phyloP scores from a whole-genome alignment of 1,139 yeast genomes.

The Meyerozyma carpophila region DNA sequence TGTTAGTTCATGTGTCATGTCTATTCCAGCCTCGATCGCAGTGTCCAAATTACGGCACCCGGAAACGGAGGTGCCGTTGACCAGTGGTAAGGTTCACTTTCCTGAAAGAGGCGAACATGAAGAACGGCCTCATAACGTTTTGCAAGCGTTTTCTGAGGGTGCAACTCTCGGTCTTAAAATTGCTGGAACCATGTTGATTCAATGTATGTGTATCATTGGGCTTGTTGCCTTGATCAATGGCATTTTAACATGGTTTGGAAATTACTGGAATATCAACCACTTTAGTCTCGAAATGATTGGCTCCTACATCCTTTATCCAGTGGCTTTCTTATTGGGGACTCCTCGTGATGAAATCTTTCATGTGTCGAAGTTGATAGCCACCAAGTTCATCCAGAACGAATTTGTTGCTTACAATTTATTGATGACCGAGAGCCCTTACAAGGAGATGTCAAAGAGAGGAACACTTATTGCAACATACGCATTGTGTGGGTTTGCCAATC shows the following conservation, averaged over 20 bases:
- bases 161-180: slow-evolving; percentile 56
- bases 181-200: slow-evolving; percentile 58
- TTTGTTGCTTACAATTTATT: slow-evolving; percentile 52
- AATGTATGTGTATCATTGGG: slow-evolving; percentile 60
- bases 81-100: slow-evolving; percentile 45
- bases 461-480: slow-evolving; percentile 59
- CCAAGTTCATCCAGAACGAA: slow-evolving; percentile 60
- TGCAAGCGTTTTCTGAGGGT: slow-evolving; percentile 62
- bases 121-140: slow-evolving; percentile 48
- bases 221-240: slow-evolving; percentile 57
- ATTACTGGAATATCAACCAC: slow-evolving; percentile 52
- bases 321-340: slow-evolving; percentile 57
- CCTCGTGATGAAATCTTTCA: slow-evolving; percentile 51
- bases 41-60: slow-evolving; percentile 60
- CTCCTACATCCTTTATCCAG: slow-evolving; percentile 57
- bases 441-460: slow-evolving; percentile 47
- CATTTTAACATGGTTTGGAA: slow-evolving; percentile 58
- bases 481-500: slow-evolving; percentile 60
- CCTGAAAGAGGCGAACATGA: slow-evolving; percentile 36
- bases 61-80: slow-evolving; percentile 53
- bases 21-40: slow-evolving; percentile 63
- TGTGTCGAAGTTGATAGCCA: slow-evolving; percentile 51
- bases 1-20: slow-evolving; percentile 66
- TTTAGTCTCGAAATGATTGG: slow-evolving; percentile 54
- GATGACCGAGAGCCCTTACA: slow-evolving; percentile 40